A percentile compares a stretch with the other conserved stretches of the same genome.
Evolutionary conservation across 1,284 basidiomycete species (phyloP).

Genomic region (Wallemia mellicola): DNA sequence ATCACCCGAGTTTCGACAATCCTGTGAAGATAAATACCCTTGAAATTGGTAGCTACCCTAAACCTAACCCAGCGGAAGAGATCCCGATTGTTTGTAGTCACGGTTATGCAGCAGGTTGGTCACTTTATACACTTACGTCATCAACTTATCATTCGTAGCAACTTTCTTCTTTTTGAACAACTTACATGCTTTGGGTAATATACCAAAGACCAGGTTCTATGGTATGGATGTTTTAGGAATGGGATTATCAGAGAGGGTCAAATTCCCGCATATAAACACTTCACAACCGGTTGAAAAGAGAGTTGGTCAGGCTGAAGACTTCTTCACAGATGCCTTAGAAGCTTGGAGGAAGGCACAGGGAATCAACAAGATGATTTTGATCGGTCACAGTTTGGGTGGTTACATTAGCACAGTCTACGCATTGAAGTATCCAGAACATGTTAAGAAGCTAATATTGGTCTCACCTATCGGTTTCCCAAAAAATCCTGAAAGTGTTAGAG

Average conservation of each 20-base stretch:
- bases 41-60: not conserved
- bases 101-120: not conserved
- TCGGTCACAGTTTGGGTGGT: slow-evolving; percentile 11
- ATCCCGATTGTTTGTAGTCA: not conserved
- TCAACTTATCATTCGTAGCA: not conserved
- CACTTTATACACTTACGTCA: not conserved
- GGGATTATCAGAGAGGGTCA: not conserved
- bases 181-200: not conserved
- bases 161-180: not conserved
- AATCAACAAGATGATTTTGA: slow-evolving; percentile 12
- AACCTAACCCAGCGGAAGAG: not conserved
- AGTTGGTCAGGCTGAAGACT: slow-evolving; percentile 11
- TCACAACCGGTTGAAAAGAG: slow-evolving; percentile 6
- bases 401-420: slow-evolving; percentile 12
- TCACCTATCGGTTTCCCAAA: slow-evolving; percentile 12
- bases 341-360: slow-evolving; percentile 12
- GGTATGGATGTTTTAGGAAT: not conserved
- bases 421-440: slow-evolving; percentile 11
- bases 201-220: not conserved
- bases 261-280: not conserved
- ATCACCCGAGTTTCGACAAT: not conserved
- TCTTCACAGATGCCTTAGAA: slow-evolving; percentile 12
- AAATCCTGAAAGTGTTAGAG: not conserved
- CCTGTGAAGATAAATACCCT: not conserved
- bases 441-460: slow-evolving; percentile 11